A percentile compares a stretch with the other conserved stretches of the same genome.
Evolutionary conservation across 768 basidiomycete species (phyloP).

Genomic region (Amanita fuliginea): DNA sequence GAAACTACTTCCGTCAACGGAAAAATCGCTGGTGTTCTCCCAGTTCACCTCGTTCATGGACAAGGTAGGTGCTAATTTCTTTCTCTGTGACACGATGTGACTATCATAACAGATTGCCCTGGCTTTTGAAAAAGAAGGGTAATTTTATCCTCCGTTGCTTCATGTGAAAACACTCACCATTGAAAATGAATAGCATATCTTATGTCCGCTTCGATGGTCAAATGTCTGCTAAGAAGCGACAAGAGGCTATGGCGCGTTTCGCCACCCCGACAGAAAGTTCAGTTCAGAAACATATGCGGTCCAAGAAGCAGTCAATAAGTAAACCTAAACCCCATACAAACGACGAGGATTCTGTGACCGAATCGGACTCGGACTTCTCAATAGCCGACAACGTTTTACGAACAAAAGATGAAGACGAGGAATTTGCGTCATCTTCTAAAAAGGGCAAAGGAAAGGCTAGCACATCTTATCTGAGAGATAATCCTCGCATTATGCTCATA

Average conservation of each 20-base stretch:
- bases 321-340: constrained; percentile 2
- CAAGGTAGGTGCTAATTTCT: constrained; percentile 37
- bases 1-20: constrained; percentile 49
- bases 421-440: constrained; percentile 13
- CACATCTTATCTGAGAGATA: constrained; percentile 22
- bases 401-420: constrained; percentile 22
- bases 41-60: constrained; percentile 84
- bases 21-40: constrained; percentile 83
- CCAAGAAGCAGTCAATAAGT: neutral
- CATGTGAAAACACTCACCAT: neutral
- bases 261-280: constrained; percentile 46
- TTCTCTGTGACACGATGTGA: neutral
- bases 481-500: constrained; percentile 76
- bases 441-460: constrained; percentile 25
- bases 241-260: constrained; percentile 68
- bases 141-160: constrained; percentile 9
- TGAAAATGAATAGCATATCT: constrained; percentile 37
- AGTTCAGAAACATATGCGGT: neutral
- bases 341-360: constrained; percentile 15
- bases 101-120: constrained; percentile 50
- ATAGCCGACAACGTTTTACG: constrained; percentile 16
- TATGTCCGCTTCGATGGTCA: constrained; percentile 80
- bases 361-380: constrained; percentile 3
- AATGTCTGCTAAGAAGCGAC: constrained; percentile 71
- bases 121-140: constrained; percentile 56